Evolutionary conservation across 257 asterid species (phyloP).

Genomic region (Forsythia viridissima): DNA sequence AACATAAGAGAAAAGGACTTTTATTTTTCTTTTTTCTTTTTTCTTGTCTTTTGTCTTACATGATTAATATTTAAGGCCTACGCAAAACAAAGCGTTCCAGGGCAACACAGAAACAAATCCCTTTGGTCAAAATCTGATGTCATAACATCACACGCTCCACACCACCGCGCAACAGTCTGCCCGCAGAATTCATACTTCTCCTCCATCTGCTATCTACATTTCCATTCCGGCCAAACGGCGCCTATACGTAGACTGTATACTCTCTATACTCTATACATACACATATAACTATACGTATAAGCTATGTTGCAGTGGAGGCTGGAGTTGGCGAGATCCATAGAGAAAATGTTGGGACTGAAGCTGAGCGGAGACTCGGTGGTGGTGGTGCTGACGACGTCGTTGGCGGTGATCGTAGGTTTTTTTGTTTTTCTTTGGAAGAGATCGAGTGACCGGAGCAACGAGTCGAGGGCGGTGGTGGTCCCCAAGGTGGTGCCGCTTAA

Average conservation of each 20-base stretch:
- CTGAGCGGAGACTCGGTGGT: conserved; percentile 46
- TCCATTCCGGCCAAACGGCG: neutral
- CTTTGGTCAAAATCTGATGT: neutral
- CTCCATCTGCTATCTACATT: neutral
- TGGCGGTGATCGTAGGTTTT: conserved; percentile 58
- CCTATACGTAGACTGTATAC: neutral
- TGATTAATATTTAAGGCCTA: neutral
- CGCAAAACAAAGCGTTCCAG: too few relatives aligned
- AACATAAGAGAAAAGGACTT: neutral
- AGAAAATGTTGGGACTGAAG: conserved; percentile 56
- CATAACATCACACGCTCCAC: neutral
- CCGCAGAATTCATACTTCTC: neutral
- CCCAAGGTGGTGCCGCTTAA: conserved; percentile 36
- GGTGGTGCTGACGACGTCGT: conserved; percentile 59
- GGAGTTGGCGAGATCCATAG: conserved; percentile 59
- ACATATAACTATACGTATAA: neutral
- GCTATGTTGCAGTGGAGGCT: conserved; percentile 40
- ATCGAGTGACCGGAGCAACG: conserved; percentile 54
- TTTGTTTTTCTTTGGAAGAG: conserved; percentile 60
- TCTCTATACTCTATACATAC: neutral
- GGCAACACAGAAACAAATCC: neutral
- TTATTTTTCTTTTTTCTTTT: neutral
- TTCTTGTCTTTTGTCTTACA: neutral
- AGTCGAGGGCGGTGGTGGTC: conserved; percentile 41
- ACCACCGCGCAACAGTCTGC: neutral